Percentiles rank a stretch among this genome's conserved stretches.
These are phyloP conservation scores for Penicillium egyptiacum DNA, from an alignment of 495 filamentous ascomycete genomes.

Conservation along the genomic window DNA sequence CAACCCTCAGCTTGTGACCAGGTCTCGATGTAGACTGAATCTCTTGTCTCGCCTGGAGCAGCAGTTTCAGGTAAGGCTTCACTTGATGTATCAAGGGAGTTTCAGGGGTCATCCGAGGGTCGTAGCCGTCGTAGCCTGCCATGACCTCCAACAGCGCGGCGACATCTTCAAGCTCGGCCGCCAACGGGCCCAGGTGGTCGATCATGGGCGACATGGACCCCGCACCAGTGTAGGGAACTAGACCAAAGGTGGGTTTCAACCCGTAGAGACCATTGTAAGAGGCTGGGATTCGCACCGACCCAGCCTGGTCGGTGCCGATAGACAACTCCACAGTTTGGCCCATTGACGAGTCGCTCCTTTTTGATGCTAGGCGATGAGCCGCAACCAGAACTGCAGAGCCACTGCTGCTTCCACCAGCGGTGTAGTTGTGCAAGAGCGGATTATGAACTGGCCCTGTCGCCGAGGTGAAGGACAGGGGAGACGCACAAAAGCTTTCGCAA, in stretches of 20 bases:
- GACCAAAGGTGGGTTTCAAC: conserved; percentile 50
- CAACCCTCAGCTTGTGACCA: conserved; percentile 36
- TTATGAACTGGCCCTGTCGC: conserved; percentile 50
- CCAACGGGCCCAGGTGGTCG: conserved; percentile 53
- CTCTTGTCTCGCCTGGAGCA: conserved; percentile 32
- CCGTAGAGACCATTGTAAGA: conserved; percentile 45
- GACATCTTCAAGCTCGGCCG: conserved; percentile 49
- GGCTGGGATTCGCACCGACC: conserved; percentile 54
- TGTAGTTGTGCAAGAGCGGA: conserved; percentile 38
- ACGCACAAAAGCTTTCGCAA: conserved; percentile 46
- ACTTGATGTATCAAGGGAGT: conserved; percentile 37
- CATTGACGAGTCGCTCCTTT: conserved; percentile 18
- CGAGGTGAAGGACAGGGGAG: conserved; percentile 36
- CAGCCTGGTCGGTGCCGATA: conserved; percentile 59
- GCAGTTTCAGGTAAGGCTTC: conserved; percentile 17
- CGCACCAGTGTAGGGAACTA: conserved; percentile 52
- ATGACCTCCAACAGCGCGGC: conserved; percentile 53
- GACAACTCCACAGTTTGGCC: conserved; percentile 49
- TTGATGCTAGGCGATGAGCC: conserved; percentile 33
- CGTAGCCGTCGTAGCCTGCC: conserved; percentile 55
- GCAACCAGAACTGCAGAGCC: conserved; percentile 52
- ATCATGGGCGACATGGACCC: conserved; percentile 40
- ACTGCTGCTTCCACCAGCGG: conserved; percentile 53
- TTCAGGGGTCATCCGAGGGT: conserved; percentile 49
- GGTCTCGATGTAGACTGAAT: neutral